Evolutionary conservation across 139 green algal species (phyloP).

Genomic region (Gonium pectorale): DNA sequence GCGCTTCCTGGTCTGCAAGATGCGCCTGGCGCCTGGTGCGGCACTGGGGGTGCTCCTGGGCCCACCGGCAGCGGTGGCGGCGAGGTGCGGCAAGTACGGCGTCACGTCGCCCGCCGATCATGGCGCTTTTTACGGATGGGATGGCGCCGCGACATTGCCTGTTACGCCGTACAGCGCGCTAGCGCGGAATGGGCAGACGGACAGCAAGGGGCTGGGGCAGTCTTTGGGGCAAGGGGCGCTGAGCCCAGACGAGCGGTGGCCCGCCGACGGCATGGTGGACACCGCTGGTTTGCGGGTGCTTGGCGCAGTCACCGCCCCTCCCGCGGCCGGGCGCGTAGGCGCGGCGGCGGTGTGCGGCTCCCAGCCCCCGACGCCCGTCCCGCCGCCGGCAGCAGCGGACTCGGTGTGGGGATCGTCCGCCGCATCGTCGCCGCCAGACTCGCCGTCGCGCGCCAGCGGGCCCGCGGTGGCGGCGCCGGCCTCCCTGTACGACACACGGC

Average conservation of each 20-base stretch:
- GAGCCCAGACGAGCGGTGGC: too few species aligned
- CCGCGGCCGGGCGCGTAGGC: too few species aligned
- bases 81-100: slow-evolving; percentile 19
- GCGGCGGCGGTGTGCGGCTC: background rate
- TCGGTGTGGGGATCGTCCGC: background rate
- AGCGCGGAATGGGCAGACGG: too few species aligned
- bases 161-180: background rate
- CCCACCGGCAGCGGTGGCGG: background rate
- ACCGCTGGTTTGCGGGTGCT: too few species aligned
- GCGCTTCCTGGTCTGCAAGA: slow-evolving; percentile 1
- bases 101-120: slow-evolving; percentile 4
- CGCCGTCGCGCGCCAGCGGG: too few species aligned
- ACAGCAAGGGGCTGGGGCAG: too few species aligned
- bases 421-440: background rate
- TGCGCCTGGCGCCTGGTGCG: background rate
- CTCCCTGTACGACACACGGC: background rate
- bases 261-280: too few species aligned
- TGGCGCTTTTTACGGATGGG: slow-evolving; percentile 17
- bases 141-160: background rate
- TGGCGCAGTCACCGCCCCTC: too few species aligned
- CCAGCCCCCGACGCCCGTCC: background rate
- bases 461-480: background rate
- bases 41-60: slow-evolving; percentile 20
- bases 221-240: too few species aligned
- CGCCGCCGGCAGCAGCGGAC: background rate